Evolutionary conservation across 2,329 filamentous ascomycete genomes (phyloP), one percentile per base, ranked within the genome.

Genomic region (Talaromyces pinophilus): DNA sequence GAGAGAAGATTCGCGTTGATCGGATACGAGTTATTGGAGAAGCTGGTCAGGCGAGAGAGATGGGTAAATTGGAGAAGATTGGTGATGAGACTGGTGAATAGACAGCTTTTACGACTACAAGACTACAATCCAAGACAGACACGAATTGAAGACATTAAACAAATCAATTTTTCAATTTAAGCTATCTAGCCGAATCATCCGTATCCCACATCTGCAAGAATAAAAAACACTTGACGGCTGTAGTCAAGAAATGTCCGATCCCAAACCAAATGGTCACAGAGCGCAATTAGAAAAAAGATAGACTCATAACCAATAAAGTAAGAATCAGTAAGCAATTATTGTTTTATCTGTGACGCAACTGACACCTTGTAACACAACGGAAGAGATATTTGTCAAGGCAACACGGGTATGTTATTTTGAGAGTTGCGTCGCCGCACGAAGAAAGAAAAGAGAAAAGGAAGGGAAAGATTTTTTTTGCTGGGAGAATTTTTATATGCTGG

Each of bases 1-100:
- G 89, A 52, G 93, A 98, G 76, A 93, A 92, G 82, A 90, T 95
- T 66, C 88, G 95, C 65, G 79, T 99, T 46, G 82, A 84, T 67
- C 73, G 82, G 13, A 69, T 84, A 63, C 76, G 82, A 50, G 83
- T 98, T 64, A 89, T 98, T 74, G 95, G 95, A 35, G 94, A 98
- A 79, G 87, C 88, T 17, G 94, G 95, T 15, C 90, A 96, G 83
- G 97, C 96, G 86, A 86, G 93, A 68, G 91, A 95, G 66, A 92
- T 93, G 87, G 94, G 93, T 71, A 96, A 96, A 84, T 82, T 99
- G 71, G 92, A 98, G 85, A 98, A 98, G 87, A 87, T 97, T 75
- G 92, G 89, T 15, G 90, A 96, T 72, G 90, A 92, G 76, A 78
- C 82, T 33, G 87, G 88, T 63, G 86, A 89, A 77, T 88, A 81